These are phyloP conservation scores for Lentinus brumalis DNA, from an alignment of 768 basidiomycete genomes.

Conservation along the genomic window DNA sequence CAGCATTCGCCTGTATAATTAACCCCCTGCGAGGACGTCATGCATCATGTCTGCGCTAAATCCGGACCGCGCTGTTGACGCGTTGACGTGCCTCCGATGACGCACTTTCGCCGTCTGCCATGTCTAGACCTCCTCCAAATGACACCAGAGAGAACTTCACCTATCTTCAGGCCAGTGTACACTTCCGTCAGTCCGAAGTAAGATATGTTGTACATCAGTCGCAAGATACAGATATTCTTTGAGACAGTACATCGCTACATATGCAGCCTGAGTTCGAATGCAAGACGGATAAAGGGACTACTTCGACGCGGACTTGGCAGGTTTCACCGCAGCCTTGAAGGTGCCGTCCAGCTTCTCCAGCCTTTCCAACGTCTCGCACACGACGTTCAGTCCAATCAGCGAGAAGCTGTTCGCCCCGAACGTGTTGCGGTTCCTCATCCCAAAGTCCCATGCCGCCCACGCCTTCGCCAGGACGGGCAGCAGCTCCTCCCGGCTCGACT, in stretches of 20 bases:
- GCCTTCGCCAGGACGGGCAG: slow-evolving; percentile 43
- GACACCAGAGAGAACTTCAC: too few species aligned
- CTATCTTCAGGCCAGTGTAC: too few species aligned
- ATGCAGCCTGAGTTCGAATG: too few species aligned
- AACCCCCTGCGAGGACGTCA: neutral
- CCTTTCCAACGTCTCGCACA: slow-evolving; percentile 60
- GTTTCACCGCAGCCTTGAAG: neutral
- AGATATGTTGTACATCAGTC: too few species aligned
- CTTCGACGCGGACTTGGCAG: neutral
- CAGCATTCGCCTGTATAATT: too few species aligned
- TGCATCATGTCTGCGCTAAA: neutral
- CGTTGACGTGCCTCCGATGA: too few species aligned
- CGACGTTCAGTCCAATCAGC: slow-evolving; percentile 57
- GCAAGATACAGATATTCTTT: too few species aligned
- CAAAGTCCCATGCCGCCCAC: slow-evolving; percentile 67
- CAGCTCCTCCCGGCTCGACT: slow-evolving; percentile 6
- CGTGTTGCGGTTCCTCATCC: slow-evolving; percentile 37
- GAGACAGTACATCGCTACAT: too few species aligned
- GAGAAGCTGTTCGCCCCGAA: slow-evolving; percentile 60
- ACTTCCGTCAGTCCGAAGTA: too few species aligned
- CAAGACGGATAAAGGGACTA: neutral
- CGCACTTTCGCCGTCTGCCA: too few species aligned
- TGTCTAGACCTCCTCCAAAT: neutral
- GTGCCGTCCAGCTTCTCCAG: slow-evolving; percentile 25
- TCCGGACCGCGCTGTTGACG: neutral